Evolutionary conservation across 306 rosid species (phyloP), one percentile per base, ranked within the genome.

Genomic region (Rubus idaeus): DNA sequence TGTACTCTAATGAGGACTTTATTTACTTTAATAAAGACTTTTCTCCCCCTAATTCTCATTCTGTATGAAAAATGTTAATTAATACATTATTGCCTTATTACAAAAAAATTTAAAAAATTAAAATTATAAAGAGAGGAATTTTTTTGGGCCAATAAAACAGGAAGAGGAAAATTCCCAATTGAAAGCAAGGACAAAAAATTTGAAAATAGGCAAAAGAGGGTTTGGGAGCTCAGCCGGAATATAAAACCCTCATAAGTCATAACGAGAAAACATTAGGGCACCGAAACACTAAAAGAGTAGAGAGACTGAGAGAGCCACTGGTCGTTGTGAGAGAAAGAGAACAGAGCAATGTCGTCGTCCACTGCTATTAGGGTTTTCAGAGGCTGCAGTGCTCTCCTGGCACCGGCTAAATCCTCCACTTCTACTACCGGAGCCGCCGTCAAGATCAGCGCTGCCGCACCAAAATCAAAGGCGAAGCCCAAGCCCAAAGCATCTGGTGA

Each of bases 331-430:
- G 72, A 26, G 67, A 10, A 5, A 62, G 69, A 60, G n/a, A 75
- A 46, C 14, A 0, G 41, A 57, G 30, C 77, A 44, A 74, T 58
- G 77, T 46, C 69, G 26, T 74, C 69, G 18, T 74, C 69, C 45
- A 74, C 26, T 8, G 55, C 49, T 6, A 14, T 74, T 58, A 84
- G 85, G 76, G 78, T 75, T 81, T 71, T 78, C 73, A 68, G 82
- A 68, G 87, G 82, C 11, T 76, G 82, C 72, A 71, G 71, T 9
- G 78, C 83, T 41, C 78, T 84, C 50, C 49, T 81, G 35, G 78
- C 83, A 5, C 70, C 83, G 21, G 50, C 78, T 18, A 84, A 75
- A 41, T 75, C 88, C 35, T 77, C 82, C 17, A 46, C 77, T 5
- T 18, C 87, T 16, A 41, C 76, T 9, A 11, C 73, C 46, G 47